Base-by-base conservation (phyloP, 495 filamentous ascomycete species). In the Neurospora tetrasperma region DNA sequence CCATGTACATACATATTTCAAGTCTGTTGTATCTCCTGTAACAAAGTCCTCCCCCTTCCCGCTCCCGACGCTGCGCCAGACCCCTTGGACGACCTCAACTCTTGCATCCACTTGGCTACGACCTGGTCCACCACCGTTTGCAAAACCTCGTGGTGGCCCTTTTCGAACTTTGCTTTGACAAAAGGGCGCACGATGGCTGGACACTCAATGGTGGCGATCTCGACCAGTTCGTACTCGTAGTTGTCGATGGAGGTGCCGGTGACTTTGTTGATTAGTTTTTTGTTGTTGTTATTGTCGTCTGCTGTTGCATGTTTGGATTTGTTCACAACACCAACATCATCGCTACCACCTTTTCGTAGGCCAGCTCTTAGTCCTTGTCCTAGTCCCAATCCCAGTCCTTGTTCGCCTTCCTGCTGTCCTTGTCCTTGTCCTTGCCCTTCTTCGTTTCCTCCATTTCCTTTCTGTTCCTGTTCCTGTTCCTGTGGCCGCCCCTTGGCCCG, bases 141-240 rank as follows among this genome's bases (percentile, higher is more conserved):
- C 14, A 81, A 71, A 39, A 81, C 74, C 38, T 76, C 76, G 54
- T 73, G 73, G 23, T 82, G 80, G 11, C 72, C 75, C 12, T 40
- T 72, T 23, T 74, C 70, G n/a, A 81, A 76, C 12, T 73, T 76
- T 48, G 71, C 71, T 69, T 72, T 76, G 68, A 82, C 80, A 71
- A 82, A 82, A 4, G 77, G 78, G 62, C 74, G 77, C 35, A 82
- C 76, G 2, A 82, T 31, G 14, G 69, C 59, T 12, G 74, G 68
- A 72, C 80, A 82, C 43, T 76, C 72, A 27, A 82, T 72, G 14
- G 14, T 71, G 14, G 80, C 78, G 8, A 79, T 77, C 73, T 81
- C 80, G 7, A 81, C 78, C 46, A 82, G 70, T 72, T 81, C 80
- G 42, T 74, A 80, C n/a, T 81, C 79, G 27, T 54, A 72, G n/a